Conservation (phyloP, 495 filamentous ascomycete genomes). For the Penicillium goetzii region DNA sequence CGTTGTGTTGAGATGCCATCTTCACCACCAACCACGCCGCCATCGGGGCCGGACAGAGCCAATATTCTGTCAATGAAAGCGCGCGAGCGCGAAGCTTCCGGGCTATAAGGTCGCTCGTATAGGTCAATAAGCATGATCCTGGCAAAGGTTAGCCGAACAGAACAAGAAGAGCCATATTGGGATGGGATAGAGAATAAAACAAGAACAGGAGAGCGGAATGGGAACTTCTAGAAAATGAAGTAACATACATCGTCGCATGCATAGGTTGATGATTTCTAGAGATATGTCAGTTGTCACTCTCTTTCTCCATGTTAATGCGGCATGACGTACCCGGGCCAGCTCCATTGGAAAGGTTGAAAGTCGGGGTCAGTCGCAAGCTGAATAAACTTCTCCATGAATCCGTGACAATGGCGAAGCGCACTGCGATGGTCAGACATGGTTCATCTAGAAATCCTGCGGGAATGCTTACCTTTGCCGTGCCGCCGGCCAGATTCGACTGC, state of each 20-base stretch:
- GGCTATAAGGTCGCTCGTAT: slow-evolving; percentile 53
- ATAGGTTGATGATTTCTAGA: slow-evolving; percentile 57
- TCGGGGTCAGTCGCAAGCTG: slow-evolving; percentile 54
- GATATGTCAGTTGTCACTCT: slow-evolving; percentile 9
- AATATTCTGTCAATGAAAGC: slow-evolving; percentile 58
- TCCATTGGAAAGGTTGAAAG: slow-evolving; percentile 63
- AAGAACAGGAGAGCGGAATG: not conserved
- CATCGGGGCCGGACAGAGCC: slow-evolving; percentile 55
- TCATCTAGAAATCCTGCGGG: not conserved
- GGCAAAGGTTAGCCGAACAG: not conserved
- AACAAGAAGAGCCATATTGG: not conserved
- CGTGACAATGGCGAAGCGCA: slow-evolving; percentile 57
- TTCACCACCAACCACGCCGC: slow-evolving; percentile 55
- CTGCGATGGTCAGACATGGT: slow-evolving; percentile 34
- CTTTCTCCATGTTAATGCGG: not conserved
- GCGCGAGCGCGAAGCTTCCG: slow-evolving; percentile 52
- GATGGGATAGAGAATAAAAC: not conserved
- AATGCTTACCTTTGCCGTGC: slow-evolving; percentile 52
- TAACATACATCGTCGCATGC: slow-evolving; percentile 54
- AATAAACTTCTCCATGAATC: slow-evolving; percentile 60
- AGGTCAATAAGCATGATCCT: slow-evolving; percentile 61
- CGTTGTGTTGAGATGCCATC: slow-evolving; percentile 52
- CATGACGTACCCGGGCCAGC: slow-evolving; percentile 51
- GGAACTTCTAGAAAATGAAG: too few species aligned
- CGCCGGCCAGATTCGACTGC: slow-evolving; percentile 56